Evolutionary conservation across 257 asterid species (phyloP), one percentile per base, ranked within the genome.

Genomic region (Fraxinus americana): DNA sequence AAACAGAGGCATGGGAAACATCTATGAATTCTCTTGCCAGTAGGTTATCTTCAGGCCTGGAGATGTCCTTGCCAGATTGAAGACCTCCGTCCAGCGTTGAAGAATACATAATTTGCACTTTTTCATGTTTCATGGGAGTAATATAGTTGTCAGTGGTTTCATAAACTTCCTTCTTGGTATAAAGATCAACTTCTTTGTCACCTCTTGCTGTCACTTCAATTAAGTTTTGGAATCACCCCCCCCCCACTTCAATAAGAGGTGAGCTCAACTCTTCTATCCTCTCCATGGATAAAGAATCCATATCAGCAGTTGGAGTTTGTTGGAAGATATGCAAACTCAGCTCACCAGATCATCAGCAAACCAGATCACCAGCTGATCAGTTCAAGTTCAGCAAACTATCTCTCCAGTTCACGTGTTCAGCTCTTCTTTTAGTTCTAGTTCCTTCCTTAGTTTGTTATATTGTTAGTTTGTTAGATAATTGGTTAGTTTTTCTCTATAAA

Each of bases 101-200:
- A 19, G 86, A 76, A 54, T 74, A 79, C 82, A 78, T 54, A 32
- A 74, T 76, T 36, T 83, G 84, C 23, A 61, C 70, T 78, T 66
- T 79, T 43, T 78, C 82, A 76, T 76, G 84, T 76, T 80, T 80
- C 34, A 82, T 73, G 35, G 84, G 89, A 83, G 85, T 72, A 80
- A 52, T 72, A 34, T 67, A 70, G 77, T 76, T 78, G 78, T 75
- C 90, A 43, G 38, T 75, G 72, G 48, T 85, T 77, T 78, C 85
- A 73, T 57, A 66, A 50, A 57, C 73, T 82, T 80, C 87, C 76
- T 74, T 78, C 80, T 61, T 69, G 39, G 75, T 77, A 77, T 32
- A 63, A 76, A 54, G 43, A 50, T 72, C 83, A 81, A 25, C 78
- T 48, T 83, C 88, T 78, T 76, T 75, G 50, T 68, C 75, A 81